phyloP scores from a whole-genome alignment of 176 grass and related monocot genomes.

The Carex littledalei region DNA sequence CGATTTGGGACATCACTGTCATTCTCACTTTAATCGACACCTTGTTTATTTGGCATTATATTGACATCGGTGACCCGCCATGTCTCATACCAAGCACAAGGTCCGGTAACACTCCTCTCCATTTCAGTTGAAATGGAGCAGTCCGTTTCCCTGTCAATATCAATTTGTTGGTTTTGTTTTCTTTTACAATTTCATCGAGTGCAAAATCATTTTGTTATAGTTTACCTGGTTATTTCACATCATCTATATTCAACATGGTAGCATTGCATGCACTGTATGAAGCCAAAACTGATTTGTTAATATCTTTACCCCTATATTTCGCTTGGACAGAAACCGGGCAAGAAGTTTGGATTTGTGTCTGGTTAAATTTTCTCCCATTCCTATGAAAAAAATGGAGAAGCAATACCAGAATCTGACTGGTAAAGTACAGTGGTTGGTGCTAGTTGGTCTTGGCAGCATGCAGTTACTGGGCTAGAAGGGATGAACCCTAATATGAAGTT shows the following conservation, averaged over 20 bases:
- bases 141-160: background rate
- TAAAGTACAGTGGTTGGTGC: background rate
- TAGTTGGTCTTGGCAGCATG: background rate
- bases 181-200: background rate
- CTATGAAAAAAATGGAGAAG: background rate
- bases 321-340: background rate
- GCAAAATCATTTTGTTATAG: background rate
- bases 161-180: background rate
- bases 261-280: no score
- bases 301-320: background rate
- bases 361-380: background rate
- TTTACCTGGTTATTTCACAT: background rate
- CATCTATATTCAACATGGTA: no score
- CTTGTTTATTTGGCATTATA: conserved; percentile 9
- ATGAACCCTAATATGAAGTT: background rate
- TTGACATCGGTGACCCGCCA: background rate
- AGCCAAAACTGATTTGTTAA: no score
- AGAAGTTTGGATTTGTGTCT: background rate
- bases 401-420: background rate
- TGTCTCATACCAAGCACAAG: background rate
- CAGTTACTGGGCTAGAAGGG: background rate
- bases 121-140: background rate
- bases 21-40: conserved; percentile 6
- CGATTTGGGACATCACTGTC: conserved; percentile 19
- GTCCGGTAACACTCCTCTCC: background rate